phyloP scores from a whole-genome alignment of 805 yeast genomes.

The Saturnispora galanensis region DNA sequence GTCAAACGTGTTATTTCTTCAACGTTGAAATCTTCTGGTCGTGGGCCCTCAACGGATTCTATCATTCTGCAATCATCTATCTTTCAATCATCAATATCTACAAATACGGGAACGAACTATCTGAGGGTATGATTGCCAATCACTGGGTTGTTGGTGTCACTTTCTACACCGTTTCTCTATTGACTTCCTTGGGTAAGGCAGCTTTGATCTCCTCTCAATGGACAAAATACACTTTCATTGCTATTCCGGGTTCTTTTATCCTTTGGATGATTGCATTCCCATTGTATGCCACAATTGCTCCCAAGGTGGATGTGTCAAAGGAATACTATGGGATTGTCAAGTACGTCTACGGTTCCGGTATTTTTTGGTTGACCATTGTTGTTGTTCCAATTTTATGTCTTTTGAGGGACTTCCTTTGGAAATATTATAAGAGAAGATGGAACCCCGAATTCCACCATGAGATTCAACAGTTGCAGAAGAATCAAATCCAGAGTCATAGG shows the following conservation, averaged over 20 bases:
- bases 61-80: constrained; percentile 80
- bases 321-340: constrained; percentile 77
- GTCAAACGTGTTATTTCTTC: constrained; percentile 81
- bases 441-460: constrained; percentile 87
- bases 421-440: constrained; percentile 86
- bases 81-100: constrained; percentile 63
- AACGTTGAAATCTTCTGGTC: constrained; percentile 93
- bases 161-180: constrained; percentile 72
- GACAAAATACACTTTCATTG: constrained; percentile 86
- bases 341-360: constrained; percentile 64
- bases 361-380: constrained; percentile 76
- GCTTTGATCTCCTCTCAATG: constrained; percentile 85
- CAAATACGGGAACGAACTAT: constrained; percentile 52
- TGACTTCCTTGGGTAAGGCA: constrained; percentile 91
- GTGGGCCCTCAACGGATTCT: constrained; percentile 93
- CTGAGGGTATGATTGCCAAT: constrained; percentile 64
- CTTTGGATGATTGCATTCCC: constrained; percentile 87
- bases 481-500: constrained; percentile 82
- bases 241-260: constrained; percentile 88
- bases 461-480: constrained; percentile 95
- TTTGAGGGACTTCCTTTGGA: constrained; percentile 86
- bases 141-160: constrained; percentile 97
- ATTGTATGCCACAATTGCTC: constrained; percentile 75
- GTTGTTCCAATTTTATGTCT: constrained; percentile 73
- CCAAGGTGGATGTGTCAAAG: constrained; percentile 65